These are phyloP conservation scores for Cadophora gregata DNA, from an alignment of 2,329 filamentous ascomycete species.

Conservation along the genomic window DNA sequence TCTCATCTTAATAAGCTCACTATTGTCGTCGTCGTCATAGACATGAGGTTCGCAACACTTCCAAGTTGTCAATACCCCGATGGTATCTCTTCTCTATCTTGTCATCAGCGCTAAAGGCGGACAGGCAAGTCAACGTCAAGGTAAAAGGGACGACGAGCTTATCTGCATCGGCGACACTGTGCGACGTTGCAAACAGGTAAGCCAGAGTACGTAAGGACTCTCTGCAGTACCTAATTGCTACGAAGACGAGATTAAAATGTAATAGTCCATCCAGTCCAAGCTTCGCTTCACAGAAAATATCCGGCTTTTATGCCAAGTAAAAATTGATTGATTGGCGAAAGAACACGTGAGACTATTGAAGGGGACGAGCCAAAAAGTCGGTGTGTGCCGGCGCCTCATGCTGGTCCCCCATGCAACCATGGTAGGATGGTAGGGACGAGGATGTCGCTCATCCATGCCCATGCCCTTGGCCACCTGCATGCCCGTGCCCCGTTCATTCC, in stretches of 20 bases:
- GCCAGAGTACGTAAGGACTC: too few relatives aligned
- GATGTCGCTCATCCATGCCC: too few relatives aligned
- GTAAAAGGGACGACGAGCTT: not conserved
- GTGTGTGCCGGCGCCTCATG: not conserved
- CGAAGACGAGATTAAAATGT: too few relatives aligned
- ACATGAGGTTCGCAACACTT: not conserved
- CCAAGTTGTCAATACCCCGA: not conserved
- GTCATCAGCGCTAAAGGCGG: not conserved
- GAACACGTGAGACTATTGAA: too few relatives aligned
- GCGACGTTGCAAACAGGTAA: not conserved
- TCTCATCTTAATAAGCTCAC: not conserved
- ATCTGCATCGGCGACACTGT: not conserved
- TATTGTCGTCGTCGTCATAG: not conserved
- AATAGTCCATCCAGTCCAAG: too few relatives aligned
- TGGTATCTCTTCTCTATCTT: conserved; percentile 2
- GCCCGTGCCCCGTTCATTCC: not conserved
- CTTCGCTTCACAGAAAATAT: too few relatives aligned
- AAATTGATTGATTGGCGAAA: too few relatives aligned
- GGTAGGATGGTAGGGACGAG: too few relatives aligned
- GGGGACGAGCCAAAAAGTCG: not conserved
- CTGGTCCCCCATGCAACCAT: too few relatives aligned
- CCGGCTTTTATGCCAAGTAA: too few relatives aligned
- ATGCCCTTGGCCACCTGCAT: too few relatives aligned
- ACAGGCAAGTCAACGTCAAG: not conserved
- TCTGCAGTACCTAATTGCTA: too few relatives aligned